phyloP scores from a whole-genome alignment of 306 rosid genomes.

The Malus sylvestris region DNA sequence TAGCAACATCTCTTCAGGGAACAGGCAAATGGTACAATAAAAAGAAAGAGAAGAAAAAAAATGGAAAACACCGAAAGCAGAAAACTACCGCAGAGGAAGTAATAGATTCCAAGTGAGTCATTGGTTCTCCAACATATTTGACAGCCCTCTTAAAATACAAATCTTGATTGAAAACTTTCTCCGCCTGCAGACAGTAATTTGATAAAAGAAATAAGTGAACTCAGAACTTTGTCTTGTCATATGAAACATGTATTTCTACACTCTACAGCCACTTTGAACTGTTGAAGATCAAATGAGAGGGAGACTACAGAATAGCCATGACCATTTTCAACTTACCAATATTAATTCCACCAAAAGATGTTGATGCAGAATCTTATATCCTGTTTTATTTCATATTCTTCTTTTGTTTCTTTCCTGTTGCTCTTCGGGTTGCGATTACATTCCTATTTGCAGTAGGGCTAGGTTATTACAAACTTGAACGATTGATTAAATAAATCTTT shows the following conservation, averaged over 20 bases:
- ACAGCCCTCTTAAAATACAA: conserved; percentile 72
- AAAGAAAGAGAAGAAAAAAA: background rate
- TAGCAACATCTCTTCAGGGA: background rate
- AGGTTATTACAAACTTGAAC: background rate
- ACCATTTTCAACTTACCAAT: background rate
- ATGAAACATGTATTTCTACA: too few species aligned
- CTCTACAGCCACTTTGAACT: background rate
- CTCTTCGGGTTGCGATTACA: background rate
- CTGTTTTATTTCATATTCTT: background rate
- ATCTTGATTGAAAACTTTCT: conserved; percentile 95
- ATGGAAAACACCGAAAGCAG: background rate
- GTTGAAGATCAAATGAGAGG: background rate
- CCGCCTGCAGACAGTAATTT: conserved; percentile 52
- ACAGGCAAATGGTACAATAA: background rate
- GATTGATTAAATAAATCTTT: background rate
- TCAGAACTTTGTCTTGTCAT: background rate
- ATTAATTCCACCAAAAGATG: background rate
- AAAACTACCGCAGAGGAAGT: conserved; percentile 80
- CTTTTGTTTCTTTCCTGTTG: background rate
- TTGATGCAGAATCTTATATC: background rate
- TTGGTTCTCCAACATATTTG: conserved; percentile 80
- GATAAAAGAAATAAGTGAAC: background rate
- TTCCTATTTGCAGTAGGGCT: background rate
- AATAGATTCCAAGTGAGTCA: conserved; percentile 94
- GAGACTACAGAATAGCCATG: background rate